phyloP scores from a whole-genome alignment of 352 stramenopile species.

The Globisporangium camurandrum region DNA sequence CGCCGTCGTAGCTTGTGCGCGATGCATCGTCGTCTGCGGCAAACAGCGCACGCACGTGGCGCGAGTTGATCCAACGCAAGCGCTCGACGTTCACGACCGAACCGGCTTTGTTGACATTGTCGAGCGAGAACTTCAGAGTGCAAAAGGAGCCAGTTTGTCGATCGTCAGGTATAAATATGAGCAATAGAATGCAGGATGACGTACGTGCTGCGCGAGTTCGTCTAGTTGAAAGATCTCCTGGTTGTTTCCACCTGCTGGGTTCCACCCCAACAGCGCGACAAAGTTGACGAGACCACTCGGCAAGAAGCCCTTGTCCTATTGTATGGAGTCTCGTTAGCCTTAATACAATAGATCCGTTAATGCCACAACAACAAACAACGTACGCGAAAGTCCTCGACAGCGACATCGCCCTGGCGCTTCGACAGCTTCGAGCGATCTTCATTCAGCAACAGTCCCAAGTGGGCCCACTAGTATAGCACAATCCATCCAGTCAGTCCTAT shows the following conservation, averaged over 20 bases:
- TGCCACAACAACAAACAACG: constrained; percentile 8
- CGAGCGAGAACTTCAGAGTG: constrained; percentile 85
- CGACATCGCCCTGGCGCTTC: constrained; percentile 96
- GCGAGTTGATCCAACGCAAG: constrained; percentile 86
- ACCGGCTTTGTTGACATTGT: constrained; percentile 84
- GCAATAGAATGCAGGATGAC: background rate
- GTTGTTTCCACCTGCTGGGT: constrained; percentile 91
- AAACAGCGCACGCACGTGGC: constrained; percentile 79
- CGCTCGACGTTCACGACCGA: constrained; percentile 84
- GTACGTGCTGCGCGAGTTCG: constrained; percentile 78
- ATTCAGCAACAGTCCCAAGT: constrained; percentile 93
- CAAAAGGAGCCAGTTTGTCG: background rate
- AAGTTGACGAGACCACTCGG: constrained; percentile 97
- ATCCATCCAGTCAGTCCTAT: too few relatives aligned
- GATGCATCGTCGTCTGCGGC: constrained; percentile 29
- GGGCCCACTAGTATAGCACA: constrained; percentile 73
- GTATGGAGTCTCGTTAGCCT: background rate
- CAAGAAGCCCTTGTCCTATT: constrained; percentile 91
- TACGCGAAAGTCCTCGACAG: constrained; percentile 95
- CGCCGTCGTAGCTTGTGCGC: too few relatives aligned
- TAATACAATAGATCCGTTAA: background rate
- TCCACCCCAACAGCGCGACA: constrained; percentile 96
- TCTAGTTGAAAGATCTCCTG: constrained; percentile 95
- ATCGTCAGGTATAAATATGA: background rate
- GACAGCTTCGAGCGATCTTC: constrained; percentile 97